phyloP scores from a whole-genome alignment of 1,284 basidiomycete genomes.

The Amylostereum areolatum region DNA sequence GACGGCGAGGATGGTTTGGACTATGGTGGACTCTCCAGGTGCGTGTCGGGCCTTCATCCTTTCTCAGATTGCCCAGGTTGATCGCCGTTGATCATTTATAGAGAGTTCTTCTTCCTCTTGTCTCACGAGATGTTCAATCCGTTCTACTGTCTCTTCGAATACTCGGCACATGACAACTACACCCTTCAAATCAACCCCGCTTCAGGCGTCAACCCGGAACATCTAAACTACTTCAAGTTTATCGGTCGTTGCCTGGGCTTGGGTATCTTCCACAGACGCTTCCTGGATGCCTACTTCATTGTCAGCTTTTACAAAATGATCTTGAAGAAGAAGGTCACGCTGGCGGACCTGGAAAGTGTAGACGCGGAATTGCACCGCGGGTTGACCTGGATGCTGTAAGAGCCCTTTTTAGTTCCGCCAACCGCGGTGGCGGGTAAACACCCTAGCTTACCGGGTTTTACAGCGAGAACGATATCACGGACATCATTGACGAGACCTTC shows the following conservation, averaged over 20 bases:
- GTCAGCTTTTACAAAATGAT: slow-evolving; percentile 99
- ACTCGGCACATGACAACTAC: slow-evolving; percentile 99
- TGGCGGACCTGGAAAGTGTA: slow-evolving; percentile 87
- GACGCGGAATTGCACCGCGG: slow-evolving; percentile 90
- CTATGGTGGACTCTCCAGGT: slow-evolving; percentile 96
- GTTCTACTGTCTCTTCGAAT: slow-evolving; percentile 99
- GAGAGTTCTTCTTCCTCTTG: slow-evolving; percentile 99
- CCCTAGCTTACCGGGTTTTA: slow-evolving; percentile 1
- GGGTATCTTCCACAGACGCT: slow-evolving; percentile 97
- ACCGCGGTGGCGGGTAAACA: neutral
- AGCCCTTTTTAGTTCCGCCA: slow-evolving; percentile 12
- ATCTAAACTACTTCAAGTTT: slow-evolving; percentile 99
- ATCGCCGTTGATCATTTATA: slow-evolving; percentile 22
- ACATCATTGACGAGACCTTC: slow-evolving; percentile 94
- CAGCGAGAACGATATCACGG: slow-evolving; percentile 92
- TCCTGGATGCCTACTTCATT: slow-evolving; percentile 99
- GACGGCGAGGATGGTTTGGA: slow-evolving; percentile 98
- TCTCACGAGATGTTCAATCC: slow-evolving; percentile 99
- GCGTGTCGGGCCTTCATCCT: slow-evolving; percentile 16
- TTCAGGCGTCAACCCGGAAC: slow-evolving; percentile 97
- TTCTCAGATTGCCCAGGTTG: slow-evolving; percentile 5
- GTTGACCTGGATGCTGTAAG: slow-evolving; percentile 95
- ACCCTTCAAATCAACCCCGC: slow-evolving; percentile 98
- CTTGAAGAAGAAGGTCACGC: slow-evolving; percentile 77
- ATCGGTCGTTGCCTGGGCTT: slow-evolving; percentile 92